These are phyloP conservation scores for Euclidium syriacum DNA, from an alignment of 345 rosid genomes.

Conservation along the genomic window DNA sequence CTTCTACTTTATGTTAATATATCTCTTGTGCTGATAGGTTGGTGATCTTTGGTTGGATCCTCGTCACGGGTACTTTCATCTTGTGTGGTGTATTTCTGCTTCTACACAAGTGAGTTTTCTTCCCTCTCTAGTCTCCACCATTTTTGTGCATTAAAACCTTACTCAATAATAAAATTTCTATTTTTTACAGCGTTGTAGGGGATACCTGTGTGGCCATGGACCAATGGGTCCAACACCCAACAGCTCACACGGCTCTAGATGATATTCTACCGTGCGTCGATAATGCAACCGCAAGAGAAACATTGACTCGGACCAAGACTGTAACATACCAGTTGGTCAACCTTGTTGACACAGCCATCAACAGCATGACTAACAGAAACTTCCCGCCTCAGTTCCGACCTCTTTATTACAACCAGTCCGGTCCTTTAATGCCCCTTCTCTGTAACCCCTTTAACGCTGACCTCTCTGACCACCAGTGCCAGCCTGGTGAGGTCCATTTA, in stretches of 20 bases:
- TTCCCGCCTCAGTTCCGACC: constrained; percentile 32
- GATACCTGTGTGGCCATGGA: constrained; percentile 79
- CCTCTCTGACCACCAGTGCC: constrained; percentile 42
- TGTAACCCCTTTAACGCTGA: constrained; percentile 64
- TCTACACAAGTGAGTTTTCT: constrained; percentile 54
- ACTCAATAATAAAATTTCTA: background rate
- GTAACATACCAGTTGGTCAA: constrained; percentile 44
- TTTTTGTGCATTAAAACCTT: background rate
- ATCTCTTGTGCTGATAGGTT: constrained; percentile 40
- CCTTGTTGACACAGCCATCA: constrained; percentile 42
- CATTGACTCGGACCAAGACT: constrained; percentile 44
- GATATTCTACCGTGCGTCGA: constrained; percentile 77
- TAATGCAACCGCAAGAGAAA: constrained; percentile 67
- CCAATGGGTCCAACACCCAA: constrained; percentile 67
- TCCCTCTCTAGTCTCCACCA: background rate
- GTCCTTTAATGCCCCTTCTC: constrained; percentile 57
- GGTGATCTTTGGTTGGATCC: constrained; percentile 77
- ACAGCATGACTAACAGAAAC: constrained; percentile 40
- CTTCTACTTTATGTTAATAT: background rate
- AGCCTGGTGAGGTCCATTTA: constrained; percentile 50
- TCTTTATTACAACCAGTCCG: constrained; percentile 60
- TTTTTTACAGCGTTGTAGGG: constrained; percentile 48
- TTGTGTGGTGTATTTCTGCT: constrained; percentile 74
- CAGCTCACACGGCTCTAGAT: constrained; percentile 70
- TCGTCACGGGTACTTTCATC: constrained; percentile 59